A percentile compares a stretch with the other conserved stretches of the same genome.
Evolutionary conservation across 2,329 filamentous ascomycete species (phyloP).

Genomic region (Diaporthe batatas): DNA sequence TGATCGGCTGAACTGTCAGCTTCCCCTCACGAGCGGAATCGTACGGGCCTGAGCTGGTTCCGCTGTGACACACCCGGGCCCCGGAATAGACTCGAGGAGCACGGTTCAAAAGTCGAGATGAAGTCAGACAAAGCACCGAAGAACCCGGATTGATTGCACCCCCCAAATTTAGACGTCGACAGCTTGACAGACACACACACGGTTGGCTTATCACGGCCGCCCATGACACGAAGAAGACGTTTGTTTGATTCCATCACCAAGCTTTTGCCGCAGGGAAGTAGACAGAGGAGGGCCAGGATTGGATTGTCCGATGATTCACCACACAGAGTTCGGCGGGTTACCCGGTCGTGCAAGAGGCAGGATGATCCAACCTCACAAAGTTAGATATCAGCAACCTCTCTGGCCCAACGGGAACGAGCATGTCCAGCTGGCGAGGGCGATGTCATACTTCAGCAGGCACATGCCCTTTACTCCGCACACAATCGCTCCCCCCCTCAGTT

Average conservation of each 20-base stretch:
- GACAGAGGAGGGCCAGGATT: neutral
- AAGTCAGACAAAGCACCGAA: slow-evolving; percentile 16
- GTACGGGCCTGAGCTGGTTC: neutral
- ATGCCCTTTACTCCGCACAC: neutral
- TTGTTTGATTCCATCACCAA: neutral
- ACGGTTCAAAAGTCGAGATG: neutral
- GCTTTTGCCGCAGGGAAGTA: neutral
- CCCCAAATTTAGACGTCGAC: neutral
- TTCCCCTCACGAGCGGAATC: neutral
- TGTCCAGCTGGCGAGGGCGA: neutral
- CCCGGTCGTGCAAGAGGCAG: neutral
- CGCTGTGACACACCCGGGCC: neutral
- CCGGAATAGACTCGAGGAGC: neutral
- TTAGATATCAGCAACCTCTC: slow-evolving; percentile 4
- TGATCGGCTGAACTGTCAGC: slow-evolving; percentile 18
- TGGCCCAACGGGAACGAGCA: neutral
- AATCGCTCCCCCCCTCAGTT: neutral
- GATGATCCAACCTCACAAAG: neutral
- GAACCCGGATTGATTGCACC: neutral
- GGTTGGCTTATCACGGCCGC: neutral
- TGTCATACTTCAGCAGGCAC: neutral
- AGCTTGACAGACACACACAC: neutral
- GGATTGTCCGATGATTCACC: slow-evolving; percentile 1
- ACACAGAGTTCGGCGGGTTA: no score
- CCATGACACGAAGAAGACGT: neutral